Conservation (phyloP, 2,329 filamentous ascomycete genomes). For the Rasamsonia emersonii region DNA sequence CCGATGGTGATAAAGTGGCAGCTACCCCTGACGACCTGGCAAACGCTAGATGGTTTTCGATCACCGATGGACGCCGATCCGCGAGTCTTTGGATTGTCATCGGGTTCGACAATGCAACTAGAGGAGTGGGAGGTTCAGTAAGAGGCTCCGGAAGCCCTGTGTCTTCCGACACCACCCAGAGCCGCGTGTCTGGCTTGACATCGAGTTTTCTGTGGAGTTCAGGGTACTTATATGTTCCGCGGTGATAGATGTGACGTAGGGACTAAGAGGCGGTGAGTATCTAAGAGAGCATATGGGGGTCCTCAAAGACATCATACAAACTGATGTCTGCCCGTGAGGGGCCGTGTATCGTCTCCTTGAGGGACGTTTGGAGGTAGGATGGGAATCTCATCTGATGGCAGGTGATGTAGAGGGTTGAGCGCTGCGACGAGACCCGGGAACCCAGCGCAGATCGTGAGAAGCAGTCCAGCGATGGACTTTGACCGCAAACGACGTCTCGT, state of each 20-base stretch:
- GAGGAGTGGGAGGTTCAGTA: constrained; percentile 42
- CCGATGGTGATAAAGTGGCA: constrained; percentile 59
- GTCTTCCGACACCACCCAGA: constrained; percentile 38
- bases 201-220: constrained; percentile 69
- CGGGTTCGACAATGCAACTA: constrained; percentile 56
- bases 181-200: constrained; percentile 51
- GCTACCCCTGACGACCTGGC: constrained; percentile 61
- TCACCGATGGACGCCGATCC: constrained; percentile 65
- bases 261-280: constrained; percentile 16
- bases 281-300: not conserved
- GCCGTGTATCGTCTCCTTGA: constrained; percentile 11
- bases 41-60: constrained; percentile 69
- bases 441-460: too few relatives aligned
- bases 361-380: constrained; percentile 27
- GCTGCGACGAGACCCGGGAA: not conserved
- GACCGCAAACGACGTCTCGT: too few relatives aligned
- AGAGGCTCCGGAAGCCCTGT: constrained; percentile 30
- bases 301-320: constrained; percentile 23
- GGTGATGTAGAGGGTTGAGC: not conserved
- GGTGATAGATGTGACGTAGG: constrained; percentile 85
- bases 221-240: constrained; percentile 73
- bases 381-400: constrained; percentile 13
- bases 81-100: constrained; percentile 70
- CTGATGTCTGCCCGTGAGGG: constrained; percentile 19
- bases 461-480: too few relatives aligned